Conservation (phyloP, 139 green algal genomes). For the Coelastrella sp. region DNA sequence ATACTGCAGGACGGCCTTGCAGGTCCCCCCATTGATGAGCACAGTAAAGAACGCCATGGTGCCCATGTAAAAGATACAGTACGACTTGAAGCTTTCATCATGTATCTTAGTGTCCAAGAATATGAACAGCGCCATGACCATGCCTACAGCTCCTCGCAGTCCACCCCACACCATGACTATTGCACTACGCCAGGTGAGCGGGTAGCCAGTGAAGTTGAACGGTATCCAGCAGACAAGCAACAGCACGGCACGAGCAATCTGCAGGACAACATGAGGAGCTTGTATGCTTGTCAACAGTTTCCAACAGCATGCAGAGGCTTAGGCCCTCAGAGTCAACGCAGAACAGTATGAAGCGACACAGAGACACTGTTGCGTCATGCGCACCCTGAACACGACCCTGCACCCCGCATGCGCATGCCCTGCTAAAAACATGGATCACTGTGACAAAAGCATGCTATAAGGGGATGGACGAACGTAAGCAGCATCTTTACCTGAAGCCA, state of each 20-base stretch:
- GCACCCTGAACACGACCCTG: too few relatives aligned
- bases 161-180: constrained; percentile 71
- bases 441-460: background rate
- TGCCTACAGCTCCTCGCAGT: constrained; percentile 73
- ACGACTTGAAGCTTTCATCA: constrained; percentile 24
- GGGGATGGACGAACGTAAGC: background rate
- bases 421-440: background rate
- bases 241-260: constrained; percentile 12
- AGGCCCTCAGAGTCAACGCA: too few relatives aligned
- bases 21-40: constrained; percentile 35
- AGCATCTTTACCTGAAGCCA: constrained; percentile 33
- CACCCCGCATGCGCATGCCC: too few relatives aligned
- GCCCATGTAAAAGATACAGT: constrained; percentile 70
- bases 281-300: too few relatives aligned
- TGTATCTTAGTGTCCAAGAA: constrained; percentile 58
- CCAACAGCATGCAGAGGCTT: too few relatives aligned
- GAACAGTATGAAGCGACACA: too few relatives aligned
- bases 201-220: constrained; percentile 43
- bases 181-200: constrained; percentile 5
- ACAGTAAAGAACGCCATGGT: constrained; percentile 54
- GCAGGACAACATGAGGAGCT: too few relatives aligned
- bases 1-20: constrained; percentile 12
- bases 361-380: too few relatives aligned
- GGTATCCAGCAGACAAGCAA: constrained; percentile 14
- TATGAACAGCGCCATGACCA: constrained; percentile 72